Percentiles rank a stretch among this genome's conserved stretches.
phyloP scores from a whole-genome alignment of 176 grass and related monocot genomes.

The Oryza rufipogon region DNA sequence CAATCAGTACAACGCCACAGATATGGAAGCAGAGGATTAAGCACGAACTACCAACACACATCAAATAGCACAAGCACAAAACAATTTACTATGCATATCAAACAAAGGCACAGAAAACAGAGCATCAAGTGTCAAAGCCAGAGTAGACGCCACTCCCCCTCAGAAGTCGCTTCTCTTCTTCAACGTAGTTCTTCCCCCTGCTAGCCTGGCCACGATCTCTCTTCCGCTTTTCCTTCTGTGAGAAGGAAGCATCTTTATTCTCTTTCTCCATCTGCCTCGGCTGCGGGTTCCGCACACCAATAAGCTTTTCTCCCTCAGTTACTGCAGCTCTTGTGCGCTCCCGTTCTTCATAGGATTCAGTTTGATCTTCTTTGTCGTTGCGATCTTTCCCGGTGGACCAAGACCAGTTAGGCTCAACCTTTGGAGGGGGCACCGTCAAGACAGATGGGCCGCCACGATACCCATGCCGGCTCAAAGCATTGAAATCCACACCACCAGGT shows the following conservation, averaged over 20 bases:
- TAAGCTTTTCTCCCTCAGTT: constrained; percentile 67
- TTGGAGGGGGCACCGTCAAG: constrained; percentile 70
- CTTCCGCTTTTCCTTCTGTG: constrained; percentile 90
- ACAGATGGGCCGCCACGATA: constrained; percentile 83
- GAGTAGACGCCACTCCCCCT: constrained; percentile 84
- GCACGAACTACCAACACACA: not conserved
- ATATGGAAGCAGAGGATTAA: not conserved
- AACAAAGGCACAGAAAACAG: not conserved
- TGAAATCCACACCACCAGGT: constrained; percentile 66
- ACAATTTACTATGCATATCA: not conserved
- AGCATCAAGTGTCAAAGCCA: constrained; percentile 74
- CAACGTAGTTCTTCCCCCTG: constrained; percentile 93
- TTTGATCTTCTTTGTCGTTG: constrained; percentile 38
- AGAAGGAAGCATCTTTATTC: constrained; percentile 61
- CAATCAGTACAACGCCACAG: not conserved
- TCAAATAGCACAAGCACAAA: not conserved
- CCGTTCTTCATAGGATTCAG: constrained; percentile 67
- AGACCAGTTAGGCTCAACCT: constrained; percentile 75
- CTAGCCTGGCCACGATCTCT: constrained; percentile 86
- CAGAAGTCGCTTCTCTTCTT: constrained; percentile 95
- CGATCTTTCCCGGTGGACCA: constrained; percentile 81
- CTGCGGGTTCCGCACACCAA: constrained; percentile 40
- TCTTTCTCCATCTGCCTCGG: constrained; percentile 52
- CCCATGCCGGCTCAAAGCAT: constrained; percentile 83
- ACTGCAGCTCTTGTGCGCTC: constrained; percentile 60